Conservation (phyloP, 2,329 filamentous ascomycete genomes). For the Fusarium sambucinum region DNA sequence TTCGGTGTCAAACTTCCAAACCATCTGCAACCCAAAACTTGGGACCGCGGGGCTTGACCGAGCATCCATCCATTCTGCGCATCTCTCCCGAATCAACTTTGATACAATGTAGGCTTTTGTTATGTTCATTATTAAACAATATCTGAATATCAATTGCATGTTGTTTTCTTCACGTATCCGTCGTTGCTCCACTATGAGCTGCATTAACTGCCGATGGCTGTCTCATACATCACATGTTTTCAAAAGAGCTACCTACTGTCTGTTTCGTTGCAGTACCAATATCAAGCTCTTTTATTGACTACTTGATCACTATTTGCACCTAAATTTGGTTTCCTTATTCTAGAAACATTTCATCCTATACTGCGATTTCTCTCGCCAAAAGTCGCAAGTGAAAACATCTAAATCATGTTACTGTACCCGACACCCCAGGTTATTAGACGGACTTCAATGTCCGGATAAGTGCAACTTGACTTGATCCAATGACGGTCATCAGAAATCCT, state of each 20-base stretch:
- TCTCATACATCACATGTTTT: constrained; percentile 9
- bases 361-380: background rate
- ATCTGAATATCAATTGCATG: background rate
- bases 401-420: background rate
- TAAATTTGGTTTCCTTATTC: no score
- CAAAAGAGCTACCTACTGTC: constrained; percentile 3
- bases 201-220: constrained; percentile 6
- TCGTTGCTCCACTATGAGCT: background rate
- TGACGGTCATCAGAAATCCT: constrained; percentile 20
- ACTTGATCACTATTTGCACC: no score
- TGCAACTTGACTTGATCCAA: constrained; percentile 29
- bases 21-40: constrained; percentile 18
- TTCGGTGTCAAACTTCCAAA: constrained; percentile 26
- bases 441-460: constrained; percentile 46
- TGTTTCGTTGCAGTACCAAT: background rate
- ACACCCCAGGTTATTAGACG: constrained; percentile 30
- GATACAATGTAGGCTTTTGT: background rate
- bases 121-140: background rate
- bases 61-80: constrained; percentile 5
- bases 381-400: background rate
- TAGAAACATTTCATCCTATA: background rate
- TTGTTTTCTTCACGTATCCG: background rate
- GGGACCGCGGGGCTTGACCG: constrained; percentile 20
- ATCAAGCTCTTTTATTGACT: background rate
- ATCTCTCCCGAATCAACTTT: constrained; percentile 1